Evolutionary conservation across 495 filamentous ascomycete genomes (phyloP), one percentile per base, ranked within the genome.

Genomic region (Podospora pseudocomata): DNA sequence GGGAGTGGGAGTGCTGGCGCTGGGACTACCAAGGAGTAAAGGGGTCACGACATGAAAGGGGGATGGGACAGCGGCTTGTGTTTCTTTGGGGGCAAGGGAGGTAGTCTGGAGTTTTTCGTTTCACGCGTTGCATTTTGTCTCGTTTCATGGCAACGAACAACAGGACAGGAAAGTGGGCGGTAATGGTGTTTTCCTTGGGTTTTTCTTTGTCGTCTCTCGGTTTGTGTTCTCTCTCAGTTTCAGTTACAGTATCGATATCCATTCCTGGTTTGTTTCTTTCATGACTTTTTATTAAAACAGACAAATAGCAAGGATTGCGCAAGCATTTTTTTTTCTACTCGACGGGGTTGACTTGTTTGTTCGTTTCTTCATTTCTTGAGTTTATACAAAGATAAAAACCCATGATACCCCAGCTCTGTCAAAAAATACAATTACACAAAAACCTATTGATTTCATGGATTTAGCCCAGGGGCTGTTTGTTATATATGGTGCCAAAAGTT

Each of bases 21-120:
- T 57, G 20, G 44, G 30, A 58, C 11, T 64, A 59, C 30, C 82
- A 91, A n/a, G 88, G 90, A 20, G 4, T 53, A 23, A 55, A 53
- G 2, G 53, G 19, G 54, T 9, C 18, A 55, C 57, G 15, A 20
- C 23, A 15, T 58, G 39, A 49, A 13, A 11, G 15, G 15, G 15
- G 39, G 39, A 11, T 49, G 39, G 39, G 39, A 49, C 13, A 49
- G 18, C 23, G 23, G 23, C 59, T 27, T 61, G 20, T 9, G 15
- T 49, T 16, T 39, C 11, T 49, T 49, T 5, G 15, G 39, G 39
- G 13, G 7, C 39, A 49, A 49, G 39, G 39, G 39, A 3, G 39
- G 39, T 49, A 13, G 39, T 6, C 39, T 13, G 39, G 39, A 49
- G 39, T 49, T 49, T 49, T 16, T 49, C 11, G 39, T 49, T 49